Base-by-base conservation (phyloP, 345 rosid species). In the Lagerstroemia speciosa region DNA sequence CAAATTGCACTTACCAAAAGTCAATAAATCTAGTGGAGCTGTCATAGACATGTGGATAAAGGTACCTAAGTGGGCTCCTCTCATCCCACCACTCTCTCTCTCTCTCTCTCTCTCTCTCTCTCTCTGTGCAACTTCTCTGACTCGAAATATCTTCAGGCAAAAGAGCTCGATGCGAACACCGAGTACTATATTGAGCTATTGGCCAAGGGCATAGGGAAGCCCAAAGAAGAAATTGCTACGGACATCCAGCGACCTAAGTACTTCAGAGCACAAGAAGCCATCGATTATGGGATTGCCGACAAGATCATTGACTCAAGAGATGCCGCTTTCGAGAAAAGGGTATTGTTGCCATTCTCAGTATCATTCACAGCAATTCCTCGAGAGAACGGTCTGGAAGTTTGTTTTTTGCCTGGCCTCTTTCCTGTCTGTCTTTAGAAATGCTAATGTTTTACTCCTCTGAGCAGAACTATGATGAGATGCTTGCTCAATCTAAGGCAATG, bases 241-340 rank as follows among this genome's bases (percentile, higher is more conserved):
- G 99, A 88, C 58, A 73, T 88, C 55, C 89, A 86, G 71, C 81
- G 87, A 65, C 86, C 91, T 41, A 89, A 89, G 64, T 91, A 79
- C 82, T 77, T 91, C 43, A 79, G 73, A 36, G 90, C 91, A 33
- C 81, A 89, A 71, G 86, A 81, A 77, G 96, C 94, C 24, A 83
- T 91, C 38, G 96, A 86, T 53, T 91, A 89, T 71, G 99, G 99
- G 50, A 69, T 94, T 53, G 99, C 85, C 33, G 99, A 94, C 82
- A 89, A 88, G 81, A 78, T 89, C 63, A 76, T 87, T 22, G 80
- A 78, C 81, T 78, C 89, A 1, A 79, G 72, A 62, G 88, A 89
- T 67, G 64, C 67, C 31, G 85, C 89, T 20, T 93, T 76, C 30
- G 86, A 86, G 78, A 85, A 79, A 77, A 72, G 86, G 84, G 96